Evolutionary conservation across 768 basidiomycete species (phyloP).

Genomic region (Russula olivacea): DNA sequence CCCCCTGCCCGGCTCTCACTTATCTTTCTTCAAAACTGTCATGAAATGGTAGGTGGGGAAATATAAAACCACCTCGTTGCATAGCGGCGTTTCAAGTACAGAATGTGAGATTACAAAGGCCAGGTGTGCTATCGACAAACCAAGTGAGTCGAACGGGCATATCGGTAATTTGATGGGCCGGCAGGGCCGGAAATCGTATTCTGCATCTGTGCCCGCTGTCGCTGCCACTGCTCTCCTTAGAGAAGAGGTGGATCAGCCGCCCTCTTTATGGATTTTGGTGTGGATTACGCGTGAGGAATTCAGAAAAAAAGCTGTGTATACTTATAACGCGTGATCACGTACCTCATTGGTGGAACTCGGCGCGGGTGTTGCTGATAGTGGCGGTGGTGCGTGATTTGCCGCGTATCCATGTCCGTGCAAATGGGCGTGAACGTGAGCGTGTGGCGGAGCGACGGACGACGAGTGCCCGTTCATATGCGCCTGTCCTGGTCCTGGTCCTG

Average conservation of each 20-base stretch:
- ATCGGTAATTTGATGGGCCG: not conserved
- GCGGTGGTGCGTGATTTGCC: not conserved
- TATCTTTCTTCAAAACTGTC: not conserved
- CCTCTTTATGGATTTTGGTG: not conserved
- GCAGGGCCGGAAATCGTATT: not conserved
- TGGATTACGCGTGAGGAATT: not conserved
- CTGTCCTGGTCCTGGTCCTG: not conserved
- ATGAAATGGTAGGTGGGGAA: not conserved
- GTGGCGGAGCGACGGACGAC: not conserved
- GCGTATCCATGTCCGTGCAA: constrained; percentile 8
- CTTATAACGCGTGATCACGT: not conserved
- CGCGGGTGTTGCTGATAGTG: not conserved
- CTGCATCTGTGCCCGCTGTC: not conserved
- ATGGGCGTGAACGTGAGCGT: not conserved
- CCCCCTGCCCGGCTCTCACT: not conserved
- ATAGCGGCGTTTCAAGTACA: too few relatives aligned
- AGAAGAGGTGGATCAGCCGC: not conserved
- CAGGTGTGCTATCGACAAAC: too few relatives aligned
- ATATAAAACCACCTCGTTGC: not conserved
- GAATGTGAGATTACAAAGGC: not conserved
- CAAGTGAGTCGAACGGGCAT: too few relatives aligned
- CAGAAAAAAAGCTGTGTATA: not conserved
- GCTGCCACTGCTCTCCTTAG: not conserved
- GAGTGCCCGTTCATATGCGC: not conserved
- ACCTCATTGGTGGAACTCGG: not conserved